Conservation (phyloP, 306 rosid genomes). For the Quercus parvula region DNA sequence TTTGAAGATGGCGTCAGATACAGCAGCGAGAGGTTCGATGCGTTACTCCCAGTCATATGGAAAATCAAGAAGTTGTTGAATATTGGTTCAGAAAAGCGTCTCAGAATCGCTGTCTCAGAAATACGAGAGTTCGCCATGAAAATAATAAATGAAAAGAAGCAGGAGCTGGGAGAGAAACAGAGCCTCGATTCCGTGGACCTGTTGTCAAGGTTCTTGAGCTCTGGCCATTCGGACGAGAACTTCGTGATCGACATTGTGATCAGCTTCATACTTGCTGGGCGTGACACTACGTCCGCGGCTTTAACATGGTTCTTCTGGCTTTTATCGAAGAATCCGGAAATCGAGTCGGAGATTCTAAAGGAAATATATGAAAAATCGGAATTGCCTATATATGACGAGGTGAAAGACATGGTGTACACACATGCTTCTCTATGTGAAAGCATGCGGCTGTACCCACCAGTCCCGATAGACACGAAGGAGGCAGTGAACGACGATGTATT, state of each 20-base stretch:
- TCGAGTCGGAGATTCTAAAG: no score
- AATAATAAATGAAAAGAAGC: constrained; percentile 41
- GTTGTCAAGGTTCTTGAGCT: constrained; percentile 44
- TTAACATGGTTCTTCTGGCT: no score
- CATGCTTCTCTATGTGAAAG: no score
- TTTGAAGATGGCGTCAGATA: constrained; percentile 41
- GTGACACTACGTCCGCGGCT: no score
- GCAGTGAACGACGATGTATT: no score
- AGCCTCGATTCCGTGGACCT: constrained; percentile 34
- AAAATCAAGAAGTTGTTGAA: constrained; percentile 23
- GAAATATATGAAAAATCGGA: no score
- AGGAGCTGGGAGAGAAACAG: constrained; percentile 19
- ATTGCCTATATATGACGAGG: no score
- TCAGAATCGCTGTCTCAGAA: constrained; percentile 19
- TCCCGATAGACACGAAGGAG: no score
- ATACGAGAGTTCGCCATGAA: constrained; percentile 43
- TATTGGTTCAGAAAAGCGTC: constrained; percentile 40
- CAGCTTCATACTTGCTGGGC: constrained; percentile 27
- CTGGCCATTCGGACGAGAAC: constrained; percentile 45
- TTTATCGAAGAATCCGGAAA: no score
- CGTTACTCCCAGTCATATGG: constrained; percentile 33
- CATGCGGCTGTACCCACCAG: no score
- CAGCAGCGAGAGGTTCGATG: constrained; percentile 29
- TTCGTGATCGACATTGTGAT: constrained; percentile 50
- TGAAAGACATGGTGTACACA: no score